Base-by-base conservation (phyloP, 225 moss, liverwort and hornwort species). In the Asterella californica region DNA sequence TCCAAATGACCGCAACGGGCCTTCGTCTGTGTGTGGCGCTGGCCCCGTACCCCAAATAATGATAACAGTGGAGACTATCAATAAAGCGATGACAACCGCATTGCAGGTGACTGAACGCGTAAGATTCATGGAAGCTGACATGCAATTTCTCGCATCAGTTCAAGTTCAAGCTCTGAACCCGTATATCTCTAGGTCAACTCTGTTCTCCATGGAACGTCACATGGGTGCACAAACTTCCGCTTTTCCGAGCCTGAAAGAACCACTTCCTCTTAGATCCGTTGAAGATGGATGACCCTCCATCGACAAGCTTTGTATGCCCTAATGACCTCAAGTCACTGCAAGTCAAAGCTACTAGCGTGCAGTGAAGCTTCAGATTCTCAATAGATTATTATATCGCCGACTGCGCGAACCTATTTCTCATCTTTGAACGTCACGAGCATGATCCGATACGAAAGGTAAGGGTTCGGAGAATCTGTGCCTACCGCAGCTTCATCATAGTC, bases 21-120 rank as follows among this genome's bases (percentile, higher is more conserved):
- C 59, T 76, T 76, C 76, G 9, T 59, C 59, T 27, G 72, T 9
- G 24, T 32, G 5, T 24, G 53, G 22, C 10, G 54, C 34, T 24
- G 54, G 76, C 47, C 76, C 76, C 3, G 59, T 55, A 38, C 76
- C 76, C 76, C 59, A 76, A 3, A 76, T 76, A 24, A 76, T 54
- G 15, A 76, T 76, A 59, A 76, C 76, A 22, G 76, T 76, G 24
- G 76, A 76, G 24, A 76, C 32, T 76, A 59, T 38, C 60, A 76
- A 22, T 59, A 76, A 22, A 9, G 76, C 76, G 25, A 76, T 76
- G 36, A 76, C 76, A 19, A 76, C 27, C 15, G 76, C 34, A 53
- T 74, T 74, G 76, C 76, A 76, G 37, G 53, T 36, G 24, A 76
- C 54, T 36, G 25, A 60, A 24, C 76, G 76, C 25, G 59, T 36